Evolutionary conservation across 2,329 filamentous ascomycete species (phyloP).

Genomic region (Aspergillus piperis): DNA sequence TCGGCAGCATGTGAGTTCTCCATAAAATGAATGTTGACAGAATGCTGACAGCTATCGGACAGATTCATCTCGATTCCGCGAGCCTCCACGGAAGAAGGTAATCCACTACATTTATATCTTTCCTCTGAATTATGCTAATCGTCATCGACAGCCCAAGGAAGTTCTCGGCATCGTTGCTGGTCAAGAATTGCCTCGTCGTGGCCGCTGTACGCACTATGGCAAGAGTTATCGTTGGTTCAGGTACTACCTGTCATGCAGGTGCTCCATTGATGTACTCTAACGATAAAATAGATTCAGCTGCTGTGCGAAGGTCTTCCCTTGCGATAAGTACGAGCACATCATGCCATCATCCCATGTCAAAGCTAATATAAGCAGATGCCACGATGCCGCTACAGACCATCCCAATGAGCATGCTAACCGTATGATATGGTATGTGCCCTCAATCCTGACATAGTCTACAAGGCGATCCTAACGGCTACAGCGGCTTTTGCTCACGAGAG

Average conservation of each 20-base stretch:
- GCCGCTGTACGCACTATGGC: slow-evolving; percentile 56
- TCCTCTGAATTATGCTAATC: neutral
- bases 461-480: slow-evolving; percentile 15
- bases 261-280: no score
- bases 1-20: slow-evolving; percentile 50
- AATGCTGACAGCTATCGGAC: neutral
- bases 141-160: slow-evolving; percentile 45
- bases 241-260: no score
- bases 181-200: slow-evolving; percentile 55
- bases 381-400: slow-evolving; percentile 71
- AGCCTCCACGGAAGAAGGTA: slow-evolving; percentile 42
- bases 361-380: slow-evolving; percentile 57
- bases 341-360: neutral
- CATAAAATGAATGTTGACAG: neutral
- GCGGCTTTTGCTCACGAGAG: slow-evolving; percentile 75
- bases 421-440: slow-evolving; percentile 68
- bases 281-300: slow-evolving; percentile 50
- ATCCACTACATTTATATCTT: slow-evolving; percentile 9
- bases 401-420: slow-evolving; percentile 77
- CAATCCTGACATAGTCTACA: neutral
- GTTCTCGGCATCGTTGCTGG: slow-evolving; percentile 57
- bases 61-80: slow-evolving; percentile 34
- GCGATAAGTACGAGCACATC: slow-evolving; percentile 50
- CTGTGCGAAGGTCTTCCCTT: slow-evolving; percentile 59
- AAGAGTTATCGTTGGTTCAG: slow-evolving; percentile 60